A percentile compares a stretch with the other conserved stretches of the same genome.
Conservation (phyloP, 2,329 filamentous ascomycete species). For the Chaetomium sp. region DNA sequence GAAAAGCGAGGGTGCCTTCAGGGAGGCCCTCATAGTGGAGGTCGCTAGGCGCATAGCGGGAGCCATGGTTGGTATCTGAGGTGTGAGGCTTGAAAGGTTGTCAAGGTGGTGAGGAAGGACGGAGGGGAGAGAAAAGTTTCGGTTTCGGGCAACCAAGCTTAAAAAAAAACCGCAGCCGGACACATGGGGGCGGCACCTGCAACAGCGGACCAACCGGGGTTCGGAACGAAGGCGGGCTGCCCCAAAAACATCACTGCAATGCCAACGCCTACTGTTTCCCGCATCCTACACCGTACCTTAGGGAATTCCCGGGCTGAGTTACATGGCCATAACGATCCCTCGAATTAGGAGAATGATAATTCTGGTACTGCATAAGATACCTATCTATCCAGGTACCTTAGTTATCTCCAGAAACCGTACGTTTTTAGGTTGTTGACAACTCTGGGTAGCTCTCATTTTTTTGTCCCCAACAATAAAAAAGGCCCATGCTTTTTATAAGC, state of each 20-base stretch:
- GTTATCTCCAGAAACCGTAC: not conserved
- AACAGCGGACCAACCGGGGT: slow-evolving; percentile 21
- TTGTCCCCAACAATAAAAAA: slow-evolving; percentile 3
- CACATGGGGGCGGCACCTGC: slow-evolving; percentile 25
- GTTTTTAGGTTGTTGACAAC: not conserved
- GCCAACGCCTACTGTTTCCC: slow-evolving; percentile 1
- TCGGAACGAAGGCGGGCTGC: slow-evolving; percentile 10
- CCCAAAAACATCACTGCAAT: slow-evolving; percentile 7
- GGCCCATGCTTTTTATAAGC: slow-evolving; percentile 3
- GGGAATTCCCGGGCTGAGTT: slow-evolving; percentile 10
- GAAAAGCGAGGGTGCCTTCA: slow-evolving; percentile 67
- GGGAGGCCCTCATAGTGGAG: slow-evolving; percentile 76
- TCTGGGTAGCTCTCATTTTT: not conserved
- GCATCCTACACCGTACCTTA: not conserved
- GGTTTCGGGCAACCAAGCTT: slow-evolving; percentile 37
- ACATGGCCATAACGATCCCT: not conserved
- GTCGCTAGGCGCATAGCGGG: slow-evolving; percentile 79
- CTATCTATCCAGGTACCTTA: not conserved
- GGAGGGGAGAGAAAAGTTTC: slow-evolving; percentile 41
- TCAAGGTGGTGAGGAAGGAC: slow-evolving; percentile 43
- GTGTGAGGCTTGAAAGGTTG: slow-evolving; percentile 41
- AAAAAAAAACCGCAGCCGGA: slow-evolving; percentile 39
- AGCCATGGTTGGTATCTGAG: slow-evolving; percentile 65
- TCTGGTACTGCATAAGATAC: not conserved
- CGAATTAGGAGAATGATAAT: not conserved